These are phyloP conservation scores for Ganoderma lucidum DNA, from an alignment of 1,284 basidiomycete genomes.

Conservation along the genomic window DNA sequence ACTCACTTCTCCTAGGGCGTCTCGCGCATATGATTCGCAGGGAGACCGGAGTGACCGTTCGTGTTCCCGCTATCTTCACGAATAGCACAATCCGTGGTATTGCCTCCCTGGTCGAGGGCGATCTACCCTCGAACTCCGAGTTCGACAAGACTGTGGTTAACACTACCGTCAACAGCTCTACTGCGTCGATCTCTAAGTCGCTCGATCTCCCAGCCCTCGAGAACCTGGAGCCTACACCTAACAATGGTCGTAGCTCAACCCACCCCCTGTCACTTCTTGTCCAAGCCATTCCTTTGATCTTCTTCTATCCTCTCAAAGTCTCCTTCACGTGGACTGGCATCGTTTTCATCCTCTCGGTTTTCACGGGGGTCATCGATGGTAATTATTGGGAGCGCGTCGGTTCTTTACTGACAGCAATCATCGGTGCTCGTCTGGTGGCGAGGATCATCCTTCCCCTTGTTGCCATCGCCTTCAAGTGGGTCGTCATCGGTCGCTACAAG, in stretches of 20 bases:
- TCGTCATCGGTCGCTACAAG: constrained; percentile 52
- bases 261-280: constrained; percentile 49
- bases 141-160: constrained; percentile 32
- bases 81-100: constrained; percentile 53
- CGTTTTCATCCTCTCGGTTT: constrained; percentile 29
- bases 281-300: constrained; percentile 50
- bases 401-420: constrained; percentile 45
- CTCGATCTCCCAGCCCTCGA: constrained; percentile 27
- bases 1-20: constrained; percentile 53
- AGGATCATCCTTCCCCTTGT: constrained; percentile 47
- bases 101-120: constrained; percentile 45
- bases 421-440: constrained; percentile 42
- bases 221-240: constrained; percentile 21
- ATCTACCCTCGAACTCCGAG: constrained; percentile 17
- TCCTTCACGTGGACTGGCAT: constrained; percentile 47
- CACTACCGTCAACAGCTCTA: constrained; percentile 20
- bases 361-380: constrained; percentile 39
- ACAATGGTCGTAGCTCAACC: constrained; percentile 43
- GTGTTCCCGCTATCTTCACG: constrained; percentile 49
- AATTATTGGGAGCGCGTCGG: constrained; percentile 46
- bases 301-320: constrained; percentile 54
- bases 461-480: constrained; percentile 53
- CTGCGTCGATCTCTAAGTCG: constrained; percentile 19
- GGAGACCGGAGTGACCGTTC: constrained; percentile 47
- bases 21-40: constrained; percentile 51